Percentiles rank a stretch among this genome's conserved stretches.
Conservation (phyloP, 768 basidiomycete genomes). For the Candolleomyces efflorescens region DNA sequence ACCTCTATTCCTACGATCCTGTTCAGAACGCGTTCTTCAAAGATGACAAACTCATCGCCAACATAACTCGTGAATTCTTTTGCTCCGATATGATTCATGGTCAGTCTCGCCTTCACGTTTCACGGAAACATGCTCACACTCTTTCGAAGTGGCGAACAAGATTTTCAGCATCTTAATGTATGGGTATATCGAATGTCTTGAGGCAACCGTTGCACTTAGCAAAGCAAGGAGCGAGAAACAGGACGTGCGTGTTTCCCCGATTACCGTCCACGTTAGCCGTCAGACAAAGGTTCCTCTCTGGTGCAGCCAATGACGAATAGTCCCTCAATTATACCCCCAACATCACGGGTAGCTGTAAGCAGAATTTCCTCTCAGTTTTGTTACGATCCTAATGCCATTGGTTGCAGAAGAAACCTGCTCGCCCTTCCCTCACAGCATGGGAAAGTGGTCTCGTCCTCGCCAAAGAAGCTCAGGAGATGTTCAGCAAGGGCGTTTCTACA, state of each 20-base stretch:
- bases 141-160: slow-evolving; percentile 15
- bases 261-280: background rate
- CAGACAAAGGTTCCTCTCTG: background rate
- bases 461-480: background rate
- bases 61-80: slow-evolving; percentile 9
- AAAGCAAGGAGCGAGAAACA: background rate
- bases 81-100: slow-evolving; percentile 18
- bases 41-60: slow-evolving; percentile 16
- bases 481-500: background rate
- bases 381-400: too few relatives aligned
- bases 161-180: slow-evolving; percentile 16
- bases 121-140: slow-evolving; percentile 6
- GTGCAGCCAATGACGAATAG: too few relatives aligned
- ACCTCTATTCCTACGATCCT: slow-evolving; percentile 21
- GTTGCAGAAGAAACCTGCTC: too few relatives aligned
- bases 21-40: slow-evolving; percentile 12
- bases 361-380: too few relatives aligned
- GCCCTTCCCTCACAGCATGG: too few relatives aligned
- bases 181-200: slow-evolving; percentile 16
- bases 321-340: too few relatives aligned
- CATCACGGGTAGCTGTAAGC: too few relatives aligned
- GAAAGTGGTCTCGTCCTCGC: background rate
- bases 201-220: slow-evolving; percentile 4
- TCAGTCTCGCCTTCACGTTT: slow-evolving; percentile 9
- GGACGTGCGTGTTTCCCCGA: background rate